Evolutionary conservation across 176 grass and related monocot species (phyloP), one percentile per base, ranked within the genome.

Genomic region (Phoenix dactylifera): DNA sequence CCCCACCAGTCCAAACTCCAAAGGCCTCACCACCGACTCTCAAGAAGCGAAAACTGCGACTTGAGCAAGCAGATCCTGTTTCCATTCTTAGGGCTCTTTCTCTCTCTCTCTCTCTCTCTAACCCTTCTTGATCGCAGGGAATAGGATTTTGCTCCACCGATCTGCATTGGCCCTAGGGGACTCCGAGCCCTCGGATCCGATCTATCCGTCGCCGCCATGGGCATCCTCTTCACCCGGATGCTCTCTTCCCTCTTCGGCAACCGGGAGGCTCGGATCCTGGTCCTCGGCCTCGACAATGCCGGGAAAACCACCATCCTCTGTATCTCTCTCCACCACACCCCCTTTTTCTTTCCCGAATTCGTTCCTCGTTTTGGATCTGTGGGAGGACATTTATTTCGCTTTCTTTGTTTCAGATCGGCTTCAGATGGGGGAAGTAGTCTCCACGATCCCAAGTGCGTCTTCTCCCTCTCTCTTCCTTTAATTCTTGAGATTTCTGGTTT

Each of bases 211-310:
- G 52, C 82, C 59, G 57, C 75, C 74, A 96, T 96, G 92, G 92
- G 92, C 72, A 96, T 96, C 83, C 83, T 90, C 39, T 96, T 96
- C 72, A 90, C 92, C 59, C 92, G 92, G 92, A 88, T 96, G 77
- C 89, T 96, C 80, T 87, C 86, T 4, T 96, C 92, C 58, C 50
- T 96, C 19, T 96, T 96, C 56, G 86, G 86, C 51, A 96, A 90
- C 69, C 87, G 88, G 69, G 87, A 96, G 80, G 92, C 92, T 57
- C 92, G 92, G 69, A 91, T 97, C 87, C 93, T 91, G 51, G 84
- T 91, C 18, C 93, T 91, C 76, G 84, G 81, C 51, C 87, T 91
- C 54, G 87, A 97, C 93, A 97, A 97, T 88, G 93, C 93, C 29
- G 93, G 93, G 4, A 97, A 97, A 75, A 97, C 93, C 66, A 97